phyloP scores from a whole-genome alignment of 352 stramenopile species.

The Globisporangium uncinulatum region DNA sequence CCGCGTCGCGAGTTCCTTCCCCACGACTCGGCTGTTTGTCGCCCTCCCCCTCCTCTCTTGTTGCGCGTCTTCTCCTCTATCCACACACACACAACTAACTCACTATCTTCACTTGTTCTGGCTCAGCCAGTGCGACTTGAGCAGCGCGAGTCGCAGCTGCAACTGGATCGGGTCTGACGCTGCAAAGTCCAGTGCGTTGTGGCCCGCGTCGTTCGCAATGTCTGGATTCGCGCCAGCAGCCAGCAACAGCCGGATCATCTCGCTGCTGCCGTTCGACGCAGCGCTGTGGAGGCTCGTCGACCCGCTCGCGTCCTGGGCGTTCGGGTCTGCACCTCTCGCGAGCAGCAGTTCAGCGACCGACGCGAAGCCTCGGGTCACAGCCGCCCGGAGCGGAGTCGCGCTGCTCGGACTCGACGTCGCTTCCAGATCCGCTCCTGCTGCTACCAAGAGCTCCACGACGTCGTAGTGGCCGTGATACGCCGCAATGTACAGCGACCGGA shows the following conservation, averaged over 20 bases:
- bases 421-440: slow-evolving; percentile 35
- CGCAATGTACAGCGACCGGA: slow-evolving; percentile 44
- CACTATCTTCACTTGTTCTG: slow-evolving; percentile 7
- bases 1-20: no score
- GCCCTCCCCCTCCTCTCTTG: no score
- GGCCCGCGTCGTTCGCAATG: slow-evolving; percentile 25
- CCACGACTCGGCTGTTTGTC: no score
- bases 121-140: slow-evolving; percentile 52
- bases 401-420: slow-evolving; percentile 33
- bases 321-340: slow-evolving; percentile 28
- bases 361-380: slow-evolving; percentile 28
- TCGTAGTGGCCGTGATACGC: slow-evolving; percentile 43
- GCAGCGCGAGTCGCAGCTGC: slow-evolving; percentile 38
- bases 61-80: no score
- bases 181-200: slow-evolving; percentile 37
- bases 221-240: slow-evolving; percentile 31
- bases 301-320: slow-evolving; percentile 35
- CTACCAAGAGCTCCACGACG: slow-evolving; percentile 33
- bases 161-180: slow-evolving; percentile 37
- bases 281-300: slow-evolving; percentile 47
- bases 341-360: slow-evolving; percentile 39
- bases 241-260: slow-evolving; percentile 35
- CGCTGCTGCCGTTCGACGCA: slow-evolving; percentile 31
- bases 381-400: slow-evolving; percentile 40
- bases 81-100: no score